These are phyloP conservation scores for Irpex lacteus DNA, from an alignment of 1,284 basidiomycete species.

Conservation along the genomic window DNA sequence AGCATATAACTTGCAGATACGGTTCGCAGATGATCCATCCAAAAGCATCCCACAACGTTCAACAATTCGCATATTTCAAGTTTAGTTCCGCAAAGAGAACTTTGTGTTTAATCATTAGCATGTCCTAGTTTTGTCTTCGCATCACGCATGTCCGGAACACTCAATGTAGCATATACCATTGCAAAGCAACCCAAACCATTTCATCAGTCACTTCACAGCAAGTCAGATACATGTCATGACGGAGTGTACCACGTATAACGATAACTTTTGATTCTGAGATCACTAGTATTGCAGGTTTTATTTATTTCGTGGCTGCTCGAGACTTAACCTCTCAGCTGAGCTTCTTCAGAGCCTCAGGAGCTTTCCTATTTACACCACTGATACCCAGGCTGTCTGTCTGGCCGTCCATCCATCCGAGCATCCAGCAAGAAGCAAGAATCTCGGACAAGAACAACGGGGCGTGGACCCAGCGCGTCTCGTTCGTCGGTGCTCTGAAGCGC, in stretches of 20 bases:
- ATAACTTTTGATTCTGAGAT: no score
- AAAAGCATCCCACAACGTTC: no score
- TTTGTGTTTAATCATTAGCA: not conserved
- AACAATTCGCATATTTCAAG: not conserved
- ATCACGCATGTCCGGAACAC: not conserved
- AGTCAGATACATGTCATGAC: not conserved
- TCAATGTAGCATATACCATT: not conserved
- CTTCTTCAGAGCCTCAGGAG: not conserved
- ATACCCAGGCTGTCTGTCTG: constrained; percentile 5
- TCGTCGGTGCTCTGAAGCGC: constrained; percentile 25
- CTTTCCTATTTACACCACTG: not conserved
- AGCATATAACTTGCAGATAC: no score
- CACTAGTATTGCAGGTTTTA: no score
- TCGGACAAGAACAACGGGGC: constrained; percentile 27
- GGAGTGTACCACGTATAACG: no score
- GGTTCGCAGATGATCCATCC: no score
- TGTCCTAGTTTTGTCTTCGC: not conserved
- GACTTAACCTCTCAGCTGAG: not conserved
- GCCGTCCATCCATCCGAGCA: constrained; percentile 27
- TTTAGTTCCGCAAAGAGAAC: not conserved
- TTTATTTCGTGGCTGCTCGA: not conserved
- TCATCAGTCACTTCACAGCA: not conserved
- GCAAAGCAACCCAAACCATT: not conserved
- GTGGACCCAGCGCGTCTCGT: constrained; percentile 29
- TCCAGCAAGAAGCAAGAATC: constrained; percentile 26